These are phyloP conservation scores for Metarhizium brunneum DNA, from an alignment of 2,329 filamentous ascomycete genomes.

Conservation along the genomic window DNA sequence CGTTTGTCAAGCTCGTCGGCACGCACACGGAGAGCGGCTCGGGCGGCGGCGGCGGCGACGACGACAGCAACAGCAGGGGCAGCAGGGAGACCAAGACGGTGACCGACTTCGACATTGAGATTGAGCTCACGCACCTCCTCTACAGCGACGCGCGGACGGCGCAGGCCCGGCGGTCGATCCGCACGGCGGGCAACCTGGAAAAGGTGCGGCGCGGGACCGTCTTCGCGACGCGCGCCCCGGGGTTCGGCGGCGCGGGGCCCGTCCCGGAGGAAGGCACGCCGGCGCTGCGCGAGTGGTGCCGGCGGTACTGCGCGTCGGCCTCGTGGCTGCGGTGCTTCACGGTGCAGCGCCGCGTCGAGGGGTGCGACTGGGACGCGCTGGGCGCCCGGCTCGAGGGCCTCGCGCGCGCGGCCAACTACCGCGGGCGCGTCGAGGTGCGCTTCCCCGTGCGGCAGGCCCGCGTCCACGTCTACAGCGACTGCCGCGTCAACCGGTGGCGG, in stretches of 20 bases:
- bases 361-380: slow-evolving; percentile 50
- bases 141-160: slow-evolving; percentile 33
- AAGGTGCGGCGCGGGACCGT: slow-evolving; percentile 57
- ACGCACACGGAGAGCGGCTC: slow-evolving; percentile 27
- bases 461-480: slow-evolving; percentile 56
- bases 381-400: slow-evolving; percentile 42
- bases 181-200: slow-evolving; percentile 47
- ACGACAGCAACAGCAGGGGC: slow-evolving; percentile 36
- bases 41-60: slow-evolving; percentile 18
- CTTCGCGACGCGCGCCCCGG: slow-evolving; percentile 40
- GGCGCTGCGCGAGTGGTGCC: slow-evolving; percentile 51
- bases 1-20: slow-evolving; percentile 42
- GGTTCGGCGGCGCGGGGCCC: slow-evolving; percentile 22
- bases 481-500: slow-evolving; percentile 55
- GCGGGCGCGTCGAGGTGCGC: slow-evolving; percentile 46
- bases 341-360: slow-evolving; percentile 42
- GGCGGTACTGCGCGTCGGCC: slow-evolving; percentile 52
- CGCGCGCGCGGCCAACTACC: slow-evolving; percentile 57
- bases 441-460: slow-evolving; percentile 49
- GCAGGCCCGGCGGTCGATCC: slow-evolving; percentile 33
- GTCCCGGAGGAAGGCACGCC: slow-evolving; percentile 21
- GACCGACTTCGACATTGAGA: slow-evolving; percentile 49
- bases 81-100: slow-evolving; percentile 15
- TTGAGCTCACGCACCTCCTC: slow-evolving; percentile 52
- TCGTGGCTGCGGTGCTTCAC: slow-evolving; percentile 48